These are phyloP conservation scores for Phytopythium ostracodes DNA, from an alignment of 352 stramenopile species.

Conservation along the genomic window DNA sequence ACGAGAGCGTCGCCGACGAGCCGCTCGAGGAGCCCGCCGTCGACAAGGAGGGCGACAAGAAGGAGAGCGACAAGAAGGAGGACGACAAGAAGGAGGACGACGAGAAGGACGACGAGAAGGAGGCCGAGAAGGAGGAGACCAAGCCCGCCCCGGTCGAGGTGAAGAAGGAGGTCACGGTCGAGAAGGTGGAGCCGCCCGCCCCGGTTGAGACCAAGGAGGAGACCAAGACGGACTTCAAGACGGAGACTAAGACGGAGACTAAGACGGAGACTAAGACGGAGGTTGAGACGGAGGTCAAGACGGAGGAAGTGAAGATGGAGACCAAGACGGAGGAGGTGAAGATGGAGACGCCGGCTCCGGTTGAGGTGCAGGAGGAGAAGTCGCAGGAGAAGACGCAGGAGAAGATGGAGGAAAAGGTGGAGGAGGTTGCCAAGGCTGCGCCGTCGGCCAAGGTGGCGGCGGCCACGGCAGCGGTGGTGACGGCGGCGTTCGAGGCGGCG, in stretches of 20 bases:
- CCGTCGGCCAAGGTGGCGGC: constrained; percentile 19
- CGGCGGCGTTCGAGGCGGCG: constrained; percentile 19
- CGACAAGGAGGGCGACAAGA: constrained; percentile 6
- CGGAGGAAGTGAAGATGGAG: not conserved
- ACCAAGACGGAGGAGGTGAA: constrained; percentile 3
- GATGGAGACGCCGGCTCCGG: too few relatives aligned
- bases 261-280: constrained; percentile 7
- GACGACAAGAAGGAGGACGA: constrained; percentile 1
- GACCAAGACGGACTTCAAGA: constrained; percentile 7
- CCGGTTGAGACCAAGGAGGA: not conserved
- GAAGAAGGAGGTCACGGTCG: constrained; percentile 3
- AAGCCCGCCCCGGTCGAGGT: not conserved
- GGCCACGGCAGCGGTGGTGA: constrained; percentile 27
- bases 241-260: not conserved
- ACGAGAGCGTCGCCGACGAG: constrained; percentile 25
- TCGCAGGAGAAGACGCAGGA: not conserved
- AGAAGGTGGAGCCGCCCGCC: not conserved
- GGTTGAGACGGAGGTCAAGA: constrained; percentile 2
- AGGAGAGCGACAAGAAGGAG: not conserved
- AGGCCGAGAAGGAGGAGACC: not conserved
- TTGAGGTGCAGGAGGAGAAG: constrained; percentile 8
- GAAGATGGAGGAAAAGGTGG: not conserved
- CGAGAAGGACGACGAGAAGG: constrained; percentile 7
- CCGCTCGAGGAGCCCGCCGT: constrained; percentile 11
- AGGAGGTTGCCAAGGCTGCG: not conserved